A percentile compares a stretch with the other conserved stretches of the same genome.
These are phyloP conservation scores for Candida tetrigidarum DNA, from an alignment of 1,139 yeast species.

Conservation along the genomic window DNA sequence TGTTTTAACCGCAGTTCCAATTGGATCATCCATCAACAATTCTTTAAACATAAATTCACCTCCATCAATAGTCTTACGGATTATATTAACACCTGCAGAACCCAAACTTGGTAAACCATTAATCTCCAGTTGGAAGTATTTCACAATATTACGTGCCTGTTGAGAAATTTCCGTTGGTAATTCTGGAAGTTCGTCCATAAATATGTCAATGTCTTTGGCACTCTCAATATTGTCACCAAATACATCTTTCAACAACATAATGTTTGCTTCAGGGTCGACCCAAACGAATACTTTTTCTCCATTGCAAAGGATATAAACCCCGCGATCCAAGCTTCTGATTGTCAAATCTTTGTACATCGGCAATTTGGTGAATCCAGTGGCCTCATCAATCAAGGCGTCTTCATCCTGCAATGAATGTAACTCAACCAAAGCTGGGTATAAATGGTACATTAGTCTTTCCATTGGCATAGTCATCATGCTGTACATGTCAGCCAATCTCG, in stretches of 20 bases:
- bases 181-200: conserved; percentile 69
- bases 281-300: conserved; percentile 67
- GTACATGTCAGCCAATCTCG: conserved; percentile 62
- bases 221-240: conserved; percentile 60
- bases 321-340: conserved; percentile 59
- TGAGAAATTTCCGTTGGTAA: conserved; percentile 69
- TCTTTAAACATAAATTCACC: conserved; percentile 61
- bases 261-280: conserved; percentile 74
- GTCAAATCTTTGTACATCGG: conserved; percentile 52
- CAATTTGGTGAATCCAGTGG: conserved; percentile 54
- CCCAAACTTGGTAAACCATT: conserved; percentile 33
- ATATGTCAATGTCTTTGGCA: conserved; percentile 48
- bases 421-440: conserved; percentile 84
- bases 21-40: conserved; percentile 71
- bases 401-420: conserved; percentile 65
- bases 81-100: conserved; percentile 56
- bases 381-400: conserved; percentile 48
- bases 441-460: conserved; percentile 61
- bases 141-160: conserved; percentile 68
- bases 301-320: conserved; percentile 78
- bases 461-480: conserved; percentile 59
- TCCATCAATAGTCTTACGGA: conserved; percentile 70
- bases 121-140: conserved; percentile 49
- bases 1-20: conserved; percentile 30
- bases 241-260: conserved; percentile 69